Evolutionary conservation across 83 land plant species (phyloP), one percentile per base, ranked within the genome.

Genomic region (Thuja plicata): DNA sequence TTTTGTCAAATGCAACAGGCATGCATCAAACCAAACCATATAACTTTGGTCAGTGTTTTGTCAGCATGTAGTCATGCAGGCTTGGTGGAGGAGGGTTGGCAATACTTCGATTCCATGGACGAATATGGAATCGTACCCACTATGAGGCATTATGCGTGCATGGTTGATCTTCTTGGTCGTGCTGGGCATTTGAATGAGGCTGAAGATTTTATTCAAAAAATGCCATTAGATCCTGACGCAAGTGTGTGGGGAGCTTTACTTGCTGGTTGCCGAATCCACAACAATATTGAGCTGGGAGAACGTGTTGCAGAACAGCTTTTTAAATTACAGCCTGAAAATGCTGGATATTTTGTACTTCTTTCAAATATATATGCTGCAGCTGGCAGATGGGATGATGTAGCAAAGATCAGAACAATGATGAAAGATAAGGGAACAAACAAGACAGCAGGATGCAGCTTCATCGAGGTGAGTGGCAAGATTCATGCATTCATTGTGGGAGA

Each of bases 111-210:
- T 19, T 27, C 15, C n/a, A 70, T 87, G 86, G n/a, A 21, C 24
- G 32, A 71, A 74, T 27, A 87, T 87, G 71, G 81, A 38, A 54
- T 87, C 10, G 62, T 60, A 37, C 87, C 87, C 30, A 60, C 35
- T 30, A 10, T 55, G 21, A 55, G 38, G 38, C 87, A 87, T 87
- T 38, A 54, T 87, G 87, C 60, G 9, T 87, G 88, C 86, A 70
- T 87, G 88, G 82, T 87, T 43, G 88, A 87, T 45, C 79, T 87
- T 38, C 70, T 74, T 74, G 88, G 88, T 13, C 85, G 88, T 41
- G 83, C 88, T 9, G 88, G 86, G 41, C 30, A 38, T 21, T 38
- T 87, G 34, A 41, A 34, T 60, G 70, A 71, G 27, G 88, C 88
- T 3, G 88, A 52, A 78, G 15, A 27, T 30, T 30, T 87, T 78